Base-by-base conservation (phyloP, 495 filamentous ascomycete genomes). In the Aspergillus kassunensis region DNA sequence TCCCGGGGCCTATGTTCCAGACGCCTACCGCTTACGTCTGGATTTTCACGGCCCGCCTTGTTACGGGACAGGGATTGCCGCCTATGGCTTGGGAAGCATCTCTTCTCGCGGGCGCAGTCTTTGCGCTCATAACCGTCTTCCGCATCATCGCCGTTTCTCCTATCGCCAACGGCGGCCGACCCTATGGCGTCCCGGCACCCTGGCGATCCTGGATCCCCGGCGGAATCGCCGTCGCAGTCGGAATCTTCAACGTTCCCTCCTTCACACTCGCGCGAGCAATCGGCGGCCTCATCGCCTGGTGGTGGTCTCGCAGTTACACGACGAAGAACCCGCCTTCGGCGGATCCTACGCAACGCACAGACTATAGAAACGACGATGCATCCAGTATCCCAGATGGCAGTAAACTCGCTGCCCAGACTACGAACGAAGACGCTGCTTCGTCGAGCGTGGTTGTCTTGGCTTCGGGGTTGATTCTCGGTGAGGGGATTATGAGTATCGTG, bases 241-340 rank as follows among this genome's bases (percentile, higher is more conserved):
- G 93, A 24, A 98, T 98, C 81, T 99, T 97, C 71, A 99, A 97
- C 60, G 86, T 89, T 2, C 95, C 95, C 0, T 93, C 89, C 0
- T 99, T 99, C 59, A 97, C 95, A 0, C 77, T 99, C 4, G 91
- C 95, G 2, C 71, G 95, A 41, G 86, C 89, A 2, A 85, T 90
- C 10, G 95, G 95, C 7, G 95, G 93, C 2, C 49, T 95, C 30
- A 65, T 96, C 40, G 84, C 82, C 54, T 96, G 89, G 86, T 95
- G 88, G 76, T 77, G 71, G 71, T 54, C 66, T 8, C 65, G 70
- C 8, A 57, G 60, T 19, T 59, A 72, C 36, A 15, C 62, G 8
- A 56, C 30, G 6, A 39, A 33, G 19, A 21, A 31, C 30, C n/a
- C n/a, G n/a, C n/a, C n/a, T n/a, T n/a, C n/a, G n/a, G n/a, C n/a